Percentiles rank a stretch among this genome's conserved stretches.
Evolutionary conservation across 768 basidiomycete genomes (phyloP).

Genomic region (Suillus placidus): DNA sequence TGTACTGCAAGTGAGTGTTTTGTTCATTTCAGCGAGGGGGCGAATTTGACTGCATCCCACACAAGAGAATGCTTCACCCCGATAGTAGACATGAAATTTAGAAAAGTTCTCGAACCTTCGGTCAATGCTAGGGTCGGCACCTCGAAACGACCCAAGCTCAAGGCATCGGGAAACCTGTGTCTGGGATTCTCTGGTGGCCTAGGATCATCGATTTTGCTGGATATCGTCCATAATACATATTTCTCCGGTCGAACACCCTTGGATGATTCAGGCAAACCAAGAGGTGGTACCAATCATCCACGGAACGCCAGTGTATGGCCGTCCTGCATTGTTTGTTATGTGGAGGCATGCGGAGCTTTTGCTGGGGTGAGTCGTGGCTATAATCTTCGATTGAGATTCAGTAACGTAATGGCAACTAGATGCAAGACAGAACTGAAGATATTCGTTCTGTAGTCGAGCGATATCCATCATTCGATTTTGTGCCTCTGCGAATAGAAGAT

Average conservation of each 20-base stretch:
- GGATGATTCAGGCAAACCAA: slow-evolving; percentile 33
- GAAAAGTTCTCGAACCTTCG: slow-evolving; percentile 62
- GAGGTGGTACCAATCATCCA: slow-evolving; percentile 69
- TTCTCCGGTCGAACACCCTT: slow-evolving; percentile 38
- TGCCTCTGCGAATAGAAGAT: slow-evolving; percentile 69
- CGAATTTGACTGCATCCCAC: not conserved
- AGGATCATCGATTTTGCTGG: slow-evolving; percentile 71
- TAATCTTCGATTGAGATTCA: not conserved
- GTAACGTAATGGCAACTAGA: slow-evolving; percentile 39
- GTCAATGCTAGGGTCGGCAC: slow-evolving; percentile 60
- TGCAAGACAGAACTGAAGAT: slow-evolving; percentile 56
- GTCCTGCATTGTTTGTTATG: slow-evolving; percentile 64
- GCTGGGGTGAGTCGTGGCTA: slow-evolving; percentile 50
- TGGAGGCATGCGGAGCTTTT: slow-evolving; percentile 66
- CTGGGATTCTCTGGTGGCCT: slow-evolving; percentile 81
- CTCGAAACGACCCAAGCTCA: slow-evolving; percentile 59
- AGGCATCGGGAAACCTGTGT: slow-evolving; percentile 68
- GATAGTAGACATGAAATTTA: slow-evolving; percentile 64
- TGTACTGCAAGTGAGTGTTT: slow-evolving; percentile 74
- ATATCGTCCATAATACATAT: slow-evolving; percentile 65
- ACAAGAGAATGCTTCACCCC: slow-evolving; percentile 68
- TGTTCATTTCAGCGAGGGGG: not conserved
- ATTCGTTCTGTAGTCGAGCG: slow-evolving; percentile 47
- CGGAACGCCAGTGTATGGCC: slow-evolving; percentile 64
- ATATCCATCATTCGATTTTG: slow-evolving; percentile 57